These are phyloP conservation scores for Penicillium lividum DNA, from an alignment of 495 filamentous ascomycete genomes.

Conservation along the genomic window DNA sequence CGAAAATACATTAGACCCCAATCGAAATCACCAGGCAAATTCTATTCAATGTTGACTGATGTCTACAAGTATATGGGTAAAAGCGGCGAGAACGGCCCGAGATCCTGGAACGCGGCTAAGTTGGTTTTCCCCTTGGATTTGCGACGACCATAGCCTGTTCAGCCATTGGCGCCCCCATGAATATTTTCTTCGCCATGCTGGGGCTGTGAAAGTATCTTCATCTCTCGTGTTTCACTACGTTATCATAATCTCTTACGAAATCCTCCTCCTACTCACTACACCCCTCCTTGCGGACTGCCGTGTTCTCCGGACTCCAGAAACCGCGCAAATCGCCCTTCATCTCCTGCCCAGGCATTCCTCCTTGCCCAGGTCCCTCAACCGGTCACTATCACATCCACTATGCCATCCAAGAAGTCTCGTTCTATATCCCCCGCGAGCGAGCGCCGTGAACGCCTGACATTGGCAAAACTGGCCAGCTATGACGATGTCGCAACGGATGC, in stretches of 20 bases:
- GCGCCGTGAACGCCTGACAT: conserved; percentile 72
- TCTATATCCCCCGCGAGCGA: conserved; percentile 39
- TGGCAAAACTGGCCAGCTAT: conserved; percentile 85
- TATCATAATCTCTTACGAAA: background rate
- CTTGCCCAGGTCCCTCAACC: conserved; percentile 1
- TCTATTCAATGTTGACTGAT: too few species aligned
- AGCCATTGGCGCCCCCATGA: conserved; percentile 14
- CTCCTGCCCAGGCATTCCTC: conserved; percentile 13
- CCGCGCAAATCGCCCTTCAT: conserved; percentile 3
- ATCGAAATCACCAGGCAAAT: too few species aligned
- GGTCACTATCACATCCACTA: conserved; percentile 15
- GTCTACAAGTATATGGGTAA: background rate
- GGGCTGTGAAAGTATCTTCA: conserved; percentile 3
- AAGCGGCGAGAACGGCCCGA: conserved; percentile 15
- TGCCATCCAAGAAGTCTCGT: conserved; percentile 49
- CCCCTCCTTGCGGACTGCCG: conserved; percentile 8
- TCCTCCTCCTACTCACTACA: background rate
- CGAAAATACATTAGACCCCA: too few species aligned
- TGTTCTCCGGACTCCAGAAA: background rate
- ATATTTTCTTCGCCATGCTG: conserved; percentile 10
- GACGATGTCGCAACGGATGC: conserved; percentile 97
- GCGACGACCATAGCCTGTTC: conserved; percentile 11
- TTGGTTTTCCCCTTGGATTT: conserved; percentile 11
- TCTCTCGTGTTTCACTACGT: conserved; percentile 6
- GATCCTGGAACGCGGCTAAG: conserved; percentile 14